Evolutionary conservation across 257 asterid genomes (phyloP).

Genomic region (Rubia yunnanensis): DNA sequence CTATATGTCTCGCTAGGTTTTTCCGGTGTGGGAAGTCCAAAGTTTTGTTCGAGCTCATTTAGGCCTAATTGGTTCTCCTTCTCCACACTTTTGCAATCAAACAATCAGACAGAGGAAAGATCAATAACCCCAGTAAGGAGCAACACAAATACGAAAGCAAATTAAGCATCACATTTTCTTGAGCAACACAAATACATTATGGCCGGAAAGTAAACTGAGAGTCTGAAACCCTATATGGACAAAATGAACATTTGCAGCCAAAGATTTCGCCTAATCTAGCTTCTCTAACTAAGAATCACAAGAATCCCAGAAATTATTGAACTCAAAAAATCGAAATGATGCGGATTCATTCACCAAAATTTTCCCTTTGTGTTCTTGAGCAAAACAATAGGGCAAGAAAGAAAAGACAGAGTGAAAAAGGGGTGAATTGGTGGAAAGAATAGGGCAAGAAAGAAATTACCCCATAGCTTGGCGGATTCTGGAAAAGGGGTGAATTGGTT

Average conservation of each 20-base stretch:
- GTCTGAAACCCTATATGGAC: background rate
- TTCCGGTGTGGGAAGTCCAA: conserved; percentile 55
- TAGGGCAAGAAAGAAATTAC: background rate
- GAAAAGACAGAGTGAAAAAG: background rate
- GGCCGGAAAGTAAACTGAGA: background rate
- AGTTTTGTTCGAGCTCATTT: conserved; percentile 17
- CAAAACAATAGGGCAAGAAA: background rate
- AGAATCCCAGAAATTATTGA: background rate
- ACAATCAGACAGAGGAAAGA: background rate
- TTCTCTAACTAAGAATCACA: background rate
- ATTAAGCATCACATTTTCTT: background rate
- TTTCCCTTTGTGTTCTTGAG: background rate
- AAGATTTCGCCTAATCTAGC: background rate
- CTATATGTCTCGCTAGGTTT: conserved; percentile 45
- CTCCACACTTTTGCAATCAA: conserved; percentile 27
- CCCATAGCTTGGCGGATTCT: background rate
- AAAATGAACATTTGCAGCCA: background rate
- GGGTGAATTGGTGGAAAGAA: background rate
- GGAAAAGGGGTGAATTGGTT: background rate
- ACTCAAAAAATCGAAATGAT: background rate
- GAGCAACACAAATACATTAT: background rate
- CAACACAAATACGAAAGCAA: too few species aligned
- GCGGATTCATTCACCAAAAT: background rate
- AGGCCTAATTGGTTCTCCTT: conserved; percentile 17
- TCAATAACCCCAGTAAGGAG: background rate